Conservation (phyloP, 306 rosid species). For the Quercus robur region DNA sequence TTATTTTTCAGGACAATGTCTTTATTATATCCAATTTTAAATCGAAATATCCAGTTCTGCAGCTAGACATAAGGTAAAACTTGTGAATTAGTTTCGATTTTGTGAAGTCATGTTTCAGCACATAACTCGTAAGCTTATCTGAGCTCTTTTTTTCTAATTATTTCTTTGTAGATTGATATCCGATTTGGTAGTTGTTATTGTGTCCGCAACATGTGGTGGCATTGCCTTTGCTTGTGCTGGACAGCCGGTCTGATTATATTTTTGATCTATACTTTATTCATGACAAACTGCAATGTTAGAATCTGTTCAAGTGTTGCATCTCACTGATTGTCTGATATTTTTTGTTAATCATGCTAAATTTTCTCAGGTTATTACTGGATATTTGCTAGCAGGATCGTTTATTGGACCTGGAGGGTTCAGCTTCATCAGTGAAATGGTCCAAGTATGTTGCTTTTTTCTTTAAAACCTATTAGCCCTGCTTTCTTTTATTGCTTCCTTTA, state of each 20-base stretch:
- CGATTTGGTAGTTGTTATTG: conserved; percentile 93
- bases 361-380: conserved; percentile 85
- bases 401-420: conserved; percentile 96
- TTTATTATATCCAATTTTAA: conserved; percentile 88
- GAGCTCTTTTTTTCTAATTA: conserved; percentile 3
- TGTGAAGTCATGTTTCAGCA: not conserved
- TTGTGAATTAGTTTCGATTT: not conserved
- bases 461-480: not conserved
- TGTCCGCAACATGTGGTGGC: conserved; percentile 97
- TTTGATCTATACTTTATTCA: not conserved
- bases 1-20: conserved; percentile 76
- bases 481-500: not conserved
- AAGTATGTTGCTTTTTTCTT: conserved; percentile 56
- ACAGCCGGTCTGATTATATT: conserved; percentile 76
- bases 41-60: conserved; percentile 94
- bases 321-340: not conserved
- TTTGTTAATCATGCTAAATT: conserved; percentile 7
- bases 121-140: conserved; percentile 12
- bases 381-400: conserved; percentile 85
- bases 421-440: conserved; percentile 97
- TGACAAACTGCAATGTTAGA: not conserved
- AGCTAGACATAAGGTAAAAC: conserved; percentile 75
- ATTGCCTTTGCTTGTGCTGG: conserved; percentile 99
- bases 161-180: conserved; percentile 76
- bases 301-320: not conserved